A percentile compares a stretch with the other conserved stretches of the same genome.
These are phyloP conservation scores for Paxillus ammoniavirescens DNA, from an alignment of 768 basidiomycete species.

Conservation along the genomic window DNA sequence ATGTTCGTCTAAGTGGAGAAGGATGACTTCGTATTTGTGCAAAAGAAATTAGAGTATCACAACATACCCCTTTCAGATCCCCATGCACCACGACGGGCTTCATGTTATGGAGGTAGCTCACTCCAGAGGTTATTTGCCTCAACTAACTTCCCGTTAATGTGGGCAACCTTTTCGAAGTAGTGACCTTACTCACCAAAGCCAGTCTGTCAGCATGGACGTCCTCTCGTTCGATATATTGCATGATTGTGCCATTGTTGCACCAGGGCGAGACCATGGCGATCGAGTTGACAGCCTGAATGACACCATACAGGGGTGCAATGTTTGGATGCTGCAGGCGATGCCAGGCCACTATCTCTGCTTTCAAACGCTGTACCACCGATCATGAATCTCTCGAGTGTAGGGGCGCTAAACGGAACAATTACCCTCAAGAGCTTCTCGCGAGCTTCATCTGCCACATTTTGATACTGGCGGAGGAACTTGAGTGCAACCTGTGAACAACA, in stretches of 20 bases:
- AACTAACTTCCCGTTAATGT: slow-evolving; percentile 34
- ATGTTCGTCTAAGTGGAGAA: slow-evolving; percentile 50
- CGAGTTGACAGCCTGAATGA: slow-evolving; percentile 48
- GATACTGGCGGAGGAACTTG: slow-evolving; percentile 49
- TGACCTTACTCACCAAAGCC: slow-evolving; percentile 39
- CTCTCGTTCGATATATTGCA: slow-evolving; percentile 43
- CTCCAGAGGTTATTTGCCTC: slow-evolving; percentile 53
- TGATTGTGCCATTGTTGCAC: slow-evolving; percentile 59
- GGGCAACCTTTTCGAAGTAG: not conserved
- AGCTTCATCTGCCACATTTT: slow-evolving; percentile 48
- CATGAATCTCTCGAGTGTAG: not conserved
- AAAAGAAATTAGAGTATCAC: not conserved
- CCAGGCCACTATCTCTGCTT: slow-evolving; percentile 58
- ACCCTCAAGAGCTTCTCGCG: slow-evolving; percentile 55
- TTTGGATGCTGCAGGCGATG: slow-evolving; percentile 55
- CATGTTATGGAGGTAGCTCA: slow-evolving; percentile 55
- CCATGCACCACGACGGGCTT: slow-evolving; percentile 57
- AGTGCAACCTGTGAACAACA: slow-evolving; percentile 45
- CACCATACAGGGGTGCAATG: slow-evolving; percentile 52
- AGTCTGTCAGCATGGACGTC: slow-evolving; percentile 44
- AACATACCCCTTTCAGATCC: slow-evolving; percentile 57
- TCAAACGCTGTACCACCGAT: slow-evolving; percentile 43
- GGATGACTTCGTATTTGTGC: not conserved
- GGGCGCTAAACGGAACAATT: not conserved
- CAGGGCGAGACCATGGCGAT: slow-evolving; percentile 67